A percentile compares a stretch with the other conserved stretches of the same genome.
Evolutionary conservation across 2,329 filamentous ascomycete genomes (phyloP).

Genomic region (Epichloe glyceriae): DNA sequence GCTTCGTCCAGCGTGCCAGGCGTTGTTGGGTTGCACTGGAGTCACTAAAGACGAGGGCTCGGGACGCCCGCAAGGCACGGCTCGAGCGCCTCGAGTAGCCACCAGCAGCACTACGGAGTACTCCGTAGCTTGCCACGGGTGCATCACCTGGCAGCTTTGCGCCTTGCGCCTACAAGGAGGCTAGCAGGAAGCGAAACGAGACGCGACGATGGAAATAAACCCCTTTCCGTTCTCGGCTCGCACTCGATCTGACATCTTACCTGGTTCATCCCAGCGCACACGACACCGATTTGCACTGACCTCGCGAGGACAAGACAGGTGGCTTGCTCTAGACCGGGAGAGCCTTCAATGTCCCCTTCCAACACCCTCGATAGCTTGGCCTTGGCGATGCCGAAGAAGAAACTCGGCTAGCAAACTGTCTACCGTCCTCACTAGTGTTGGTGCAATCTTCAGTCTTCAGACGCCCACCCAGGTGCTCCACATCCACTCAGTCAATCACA

Average conservation of each 20-base stretch:
- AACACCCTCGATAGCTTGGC: too few species aligned
- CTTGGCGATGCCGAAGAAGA: background rate
- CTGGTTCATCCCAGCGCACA: background rate
- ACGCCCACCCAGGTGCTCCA: background rate
- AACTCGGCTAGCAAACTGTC: too few species aligned
- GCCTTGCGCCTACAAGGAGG: too few species aligned
- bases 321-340: too few species aligned
- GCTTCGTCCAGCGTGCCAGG: background rate
- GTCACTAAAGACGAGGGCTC: background rate
- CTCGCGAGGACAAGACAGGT: background rate
- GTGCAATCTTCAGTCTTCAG: too few species aligned
- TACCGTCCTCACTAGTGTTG: too few species aligned
- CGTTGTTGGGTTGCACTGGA: background rate
- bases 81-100: slow-evolving; percentile 2
- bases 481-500: background rate
- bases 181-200: too few species aligned
- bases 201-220: background rate
- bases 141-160: too few species aligned
- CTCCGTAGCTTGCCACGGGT: background rate
- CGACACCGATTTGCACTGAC: background rate
- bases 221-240: too few species aligned
- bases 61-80: slow-evolving; percentile 1
- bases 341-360: too few species aligned
- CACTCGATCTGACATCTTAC: too few species aligned
- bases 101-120: background rate